Evolutionary conservation across 768 basidiomycete genomes (phyloP).

Genomic region (Serendipita indica): DNA sequence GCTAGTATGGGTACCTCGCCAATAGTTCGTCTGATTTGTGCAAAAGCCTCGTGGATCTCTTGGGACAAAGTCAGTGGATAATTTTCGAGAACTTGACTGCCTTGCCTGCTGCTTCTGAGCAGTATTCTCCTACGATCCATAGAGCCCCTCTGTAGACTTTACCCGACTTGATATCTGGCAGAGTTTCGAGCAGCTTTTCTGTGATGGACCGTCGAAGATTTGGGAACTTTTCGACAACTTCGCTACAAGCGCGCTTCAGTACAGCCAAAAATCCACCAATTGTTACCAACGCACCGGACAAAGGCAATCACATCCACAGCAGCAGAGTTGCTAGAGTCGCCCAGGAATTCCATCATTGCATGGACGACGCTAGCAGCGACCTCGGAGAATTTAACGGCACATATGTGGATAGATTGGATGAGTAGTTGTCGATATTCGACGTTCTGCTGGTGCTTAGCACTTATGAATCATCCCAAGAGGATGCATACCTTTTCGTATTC

Average conservation of each 20-base stretch:
- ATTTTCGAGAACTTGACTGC: not conserved
- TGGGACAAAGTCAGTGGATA: not conserved
- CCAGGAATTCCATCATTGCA: conserved; percentile 84
- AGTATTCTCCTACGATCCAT: conserved; percentile 98
- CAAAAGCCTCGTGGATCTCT: conserved; percentile 61
- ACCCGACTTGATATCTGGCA: conserved; percentile 82
- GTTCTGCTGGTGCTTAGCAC: conserved; percentile 34
- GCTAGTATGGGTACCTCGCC: conserved; percentile 98
- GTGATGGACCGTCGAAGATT: conserved; percentile 65
- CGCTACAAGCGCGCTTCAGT: conserved; percentile 30
- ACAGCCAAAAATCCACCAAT: conserved; percentile 22
- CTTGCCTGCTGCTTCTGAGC: conserved; percentile 34
- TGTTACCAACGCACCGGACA: conserved; percentile 39
- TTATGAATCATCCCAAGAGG: not conserved
- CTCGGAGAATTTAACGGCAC: conserved; percentile 92
- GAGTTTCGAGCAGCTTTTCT: conserved; percentile 67
- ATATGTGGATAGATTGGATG: conserved; percentile 93
- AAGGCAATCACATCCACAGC: conserved; percentile 90
- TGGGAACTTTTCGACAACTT: conserved; percentile 97
- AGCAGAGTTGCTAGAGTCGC: conserved; percentile 87
- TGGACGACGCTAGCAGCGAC: conserved; percentile 92
- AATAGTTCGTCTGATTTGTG: conserved; percentile 66
- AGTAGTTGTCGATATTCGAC: conserved; percentile 90
- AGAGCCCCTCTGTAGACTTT: conserved; percentile 93
- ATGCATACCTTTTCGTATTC: conserved; percentile 74